phyloP scores from a whole-genome alignment of 768 basidiomycete species.

The Trametes cinnabarina region DNA sequence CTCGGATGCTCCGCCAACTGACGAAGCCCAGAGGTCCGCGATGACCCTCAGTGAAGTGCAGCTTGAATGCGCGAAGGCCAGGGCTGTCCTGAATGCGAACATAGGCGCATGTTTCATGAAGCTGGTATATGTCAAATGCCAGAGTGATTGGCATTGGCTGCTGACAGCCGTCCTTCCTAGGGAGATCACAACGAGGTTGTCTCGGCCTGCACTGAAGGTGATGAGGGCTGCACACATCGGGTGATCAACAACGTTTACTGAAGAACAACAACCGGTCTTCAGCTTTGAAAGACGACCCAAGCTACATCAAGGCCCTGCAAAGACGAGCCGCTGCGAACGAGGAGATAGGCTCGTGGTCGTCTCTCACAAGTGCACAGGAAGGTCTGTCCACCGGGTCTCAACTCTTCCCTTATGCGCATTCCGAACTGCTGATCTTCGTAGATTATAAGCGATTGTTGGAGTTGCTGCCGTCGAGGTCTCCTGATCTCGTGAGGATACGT shows the following conservation, averaged over 20 bases:
- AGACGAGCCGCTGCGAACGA: constrained; percentile 88
- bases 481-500: constrained; percentile 47
- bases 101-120: constrained; percentile 84
- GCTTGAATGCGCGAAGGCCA: constrained; percentile 49
- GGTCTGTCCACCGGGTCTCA: constrained; percentile 43
- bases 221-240: not conserved
- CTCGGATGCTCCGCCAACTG: not conserved
- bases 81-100: constrained; percentile 82
- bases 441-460: constrained; percentile 76
- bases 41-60: constrained; percentile 37
- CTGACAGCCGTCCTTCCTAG: constrained; percentile 37
- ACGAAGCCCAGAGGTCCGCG: constrained; percentile 18
- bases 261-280: constrained; percentile 7
- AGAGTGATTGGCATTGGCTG: not conserved
- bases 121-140: constrained; percentile 42
- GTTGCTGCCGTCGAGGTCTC: constrained; percentile 55
- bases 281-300: constrained; percentile 87
- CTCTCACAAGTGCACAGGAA: constrained; percentile 78
- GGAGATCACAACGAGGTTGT: constrained; percentile 78
- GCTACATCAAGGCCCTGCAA: constrained; percentile 84
- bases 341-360: constrained; percentile 75
- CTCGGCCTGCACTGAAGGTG: constrained; percentile 77
- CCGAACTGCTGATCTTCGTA: constrained; percentile 29
- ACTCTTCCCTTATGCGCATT: not conserved
- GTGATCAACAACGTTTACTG: not conserved